Base-by-base conservation (phyloP, 441 rosid species). In the Omphalea diandra region DNA sequence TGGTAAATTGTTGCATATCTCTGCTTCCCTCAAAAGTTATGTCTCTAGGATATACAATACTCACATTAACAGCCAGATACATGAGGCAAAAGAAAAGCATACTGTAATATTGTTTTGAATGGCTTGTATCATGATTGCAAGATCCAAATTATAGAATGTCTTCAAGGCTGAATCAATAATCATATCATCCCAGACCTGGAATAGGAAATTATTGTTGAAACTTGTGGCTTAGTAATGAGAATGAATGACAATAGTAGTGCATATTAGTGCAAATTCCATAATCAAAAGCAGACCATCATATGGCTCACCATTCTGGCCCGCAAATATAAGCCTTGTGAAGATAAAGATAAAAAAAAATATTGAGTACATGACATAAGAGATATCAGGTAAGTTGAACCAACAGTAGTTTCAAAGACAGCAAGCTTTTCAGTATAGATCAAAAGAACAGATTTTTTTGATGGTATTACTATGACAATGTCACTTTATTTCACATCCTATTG, bases 141-240 rank as follows among this genome's bases (percentile, higher is more conserved):
- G 84, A 72, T 88, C 87, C 40, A 87, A 85, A 53, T 73, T 74
- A 73, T 90, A 91, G 67, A 87, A 91, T 61, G 79, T 84, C 77
- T 86, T 80, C 73, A 90, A 59, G 32, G 97, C 98, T 72, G 91
- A 80, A 5, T 88, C 90, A 60, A 91, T 91, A 56, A 91, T 94
- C 89, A 87, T 84, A 82, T 32, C 62, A 76, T 91, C 97, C 97
- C 98, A 94, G 11, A 94, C 90, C 98, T 94, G 87, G 70, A 87
- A 73, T 59, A 72, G 49, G 69, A 68, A n/a, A 68, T 36, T 44
- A 43, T 32, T 18, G 24, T 9, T 47, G 50, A 73, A 72, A 70
- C n/a, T 67, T 59, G 74, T 43, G 58, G 63, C 40, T 70, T 60
- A 44, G 22, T 26, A 24, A 54, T 20, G 8, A 41, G 29, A 53